Evolutionary conservation across 2,329 filamentous ascomycete genomes (phyloP).

Genomic region (Cladosporium austrohemisphaericum): DNA sequence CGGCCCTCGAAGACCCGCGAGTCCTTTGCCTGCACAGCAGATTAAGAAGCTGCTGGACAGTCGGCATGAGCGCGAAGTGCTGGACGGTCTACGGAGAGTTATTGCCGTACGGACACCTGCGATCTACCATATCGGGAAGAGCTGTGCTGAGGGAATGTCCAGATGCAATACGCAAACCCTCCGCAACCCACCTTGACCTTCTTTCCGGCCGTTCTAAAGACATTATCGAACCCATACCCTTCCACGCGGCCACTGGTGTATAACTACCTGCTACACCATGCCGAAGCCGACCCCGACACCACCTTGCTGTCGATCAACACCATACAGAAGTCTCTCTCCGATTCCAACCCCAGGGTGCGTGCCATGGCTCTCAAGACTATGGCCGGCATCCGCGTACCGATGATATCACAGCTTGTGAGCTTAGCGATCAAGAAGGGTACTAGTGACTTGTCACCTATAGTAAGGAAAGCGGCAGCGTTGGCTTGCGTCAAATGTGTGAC

Average conservation of each 20-base stretch:
- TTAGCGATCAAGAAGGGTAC: conserved; percentile 91
- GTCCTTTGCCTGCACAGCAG: conserved; percentile 71
- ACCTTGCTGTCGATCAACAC: conserved; percentile 96
- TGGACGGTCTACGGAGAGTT: conserved; percentile 86
- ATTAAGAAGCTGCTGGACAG: conserved; percentile 95
- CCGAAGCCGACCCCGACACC: conserved; percentile 91
- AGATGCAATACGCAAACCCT: conserved; percentile 96
- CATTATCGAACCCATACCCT: conserved; percentile 87
- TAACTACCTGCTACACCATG: conserved; percentile 95
- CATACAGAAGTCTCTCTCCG: conserved; percentile 94
- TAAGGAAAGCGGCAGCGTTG: conserved; percentile 86
- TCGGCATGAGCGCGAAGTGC: conserved; percentile 83
- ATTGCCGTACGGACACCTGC: conserved; percentile 62
- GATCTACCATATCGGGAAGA: not conserved
- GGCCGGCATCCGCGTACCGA: conserved; percentile 94
- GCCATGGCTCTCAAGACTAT: conserved; percentile 93
- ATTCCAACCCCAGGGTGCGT: conserved; percentile 83
- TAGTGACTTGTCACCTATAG: conserved; percentile 90
- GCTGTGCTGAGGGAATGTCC: conserved; percentile 16
- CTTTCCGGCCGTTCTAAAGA: conserved; percentile 98
- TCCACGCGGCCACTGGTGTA: conserved; percentile 98
- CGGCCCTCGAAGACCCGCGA: conserved; percentile 57
- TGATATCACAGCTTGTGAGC: conserved; percentile 96
- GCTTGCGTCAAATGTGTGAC: conserved; percentile 95
- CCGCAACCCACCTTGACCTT: conserved; percentile 83